Percentiles rank a stretch among this genome's conserved stretches.
phyloP scores from a whole-genome alignment of 495 filamentous ascomycete genomes.

The Massariosphaeria phaeospora region DNA sequence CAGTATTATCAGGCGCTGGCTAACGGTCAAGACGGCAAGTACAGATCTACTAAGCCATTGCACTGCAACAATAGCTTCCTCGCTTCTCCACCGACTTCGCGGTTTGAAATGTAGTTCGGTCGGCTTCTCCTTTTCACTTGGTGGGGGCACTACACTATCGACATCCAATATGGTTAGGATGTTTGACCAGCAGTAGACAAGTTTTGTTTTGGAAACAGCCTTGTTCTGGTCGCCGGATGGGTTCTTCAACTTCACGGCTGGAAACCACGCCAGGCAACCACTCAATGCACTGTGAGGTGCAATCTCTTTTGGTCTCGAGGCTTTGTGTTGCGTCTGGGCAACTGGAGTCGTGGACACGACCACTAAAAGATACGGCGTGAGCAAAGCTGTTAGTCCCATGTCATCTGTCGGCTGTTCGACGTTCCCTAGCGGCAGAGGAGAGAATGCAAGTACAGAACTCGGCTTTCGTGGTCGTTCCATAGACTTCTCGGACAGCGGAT shows the following conservation, averaged over 20 bases:
- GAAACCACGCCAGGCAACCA: constrained; percentile 95
- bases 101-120: constrained; percentile 73
- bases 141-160: constrained; percentile 54
- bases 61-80: constrained; percentile 92
- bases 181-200: constrained; percentile 99
- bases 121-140: constrained; percentile 60
- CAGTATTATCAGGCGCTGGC: constrained; percentile 84
- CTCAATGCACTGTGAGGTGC: constrained; percentile 84
- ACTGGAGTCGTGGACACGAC: constrained; percentile 95
- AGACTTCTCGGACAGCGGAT: constrained; percentile 58
- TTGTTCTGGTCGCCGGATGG: constrained; percentile 51
- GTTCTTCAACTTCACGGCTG: constrained; percentile 84
- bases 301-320: constrained; percentile 81
- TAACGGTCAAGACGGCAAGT: constrained; percentile 83
- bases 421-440: constrained; percentile 85
- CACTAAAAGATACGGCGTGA: constrained; percentile 92
- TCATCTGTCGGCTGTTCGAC: constrained; percentile 81
- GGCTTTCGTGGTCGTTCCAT: constrained; percentile 69
- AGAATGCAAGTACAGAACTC: constrained; percentile 90
- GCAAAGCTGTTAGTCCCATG: constrained; percentile 88
- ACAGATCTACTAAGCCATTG: constrained; percentile 97
- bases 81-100: constrained; percentile 84
- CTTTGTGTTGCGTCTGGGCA: constrained; percentile 93
- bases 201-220: constrained; percentile 65
- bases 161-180: constrained; percentile 88